phyloP scores from a whole-genome alignment of 1,284 basidiomycete species.

The Melampsora larici-populina region DNA sequence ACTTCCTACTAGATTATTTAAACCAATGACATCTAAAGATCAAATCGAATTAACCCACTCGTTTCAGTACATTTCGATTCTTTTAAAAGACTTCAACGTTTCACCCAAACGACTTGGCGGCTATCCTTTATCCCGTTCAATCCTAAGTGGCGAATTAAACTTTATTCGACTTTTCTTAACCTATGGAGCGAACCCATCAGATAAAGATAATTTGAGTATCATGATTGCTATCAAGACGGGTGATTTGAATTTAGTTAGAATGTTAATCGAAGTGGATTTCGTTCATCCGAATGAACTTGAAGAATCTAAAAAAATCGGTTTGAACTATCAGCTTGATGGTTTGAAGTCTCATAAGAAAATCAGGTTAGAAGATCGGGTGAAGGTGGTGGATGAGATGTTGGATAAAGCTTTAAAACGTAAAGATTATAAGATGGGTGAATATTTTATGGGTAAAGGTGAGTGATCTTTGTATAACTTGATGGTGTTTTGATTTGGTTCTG shows the following conservation, averaged over 20 bases:
- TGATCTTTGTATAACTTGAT: no score
- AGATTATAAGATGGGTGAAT: conserved; percentile 21
- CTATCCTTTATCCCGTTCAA: conserved; percentile 27
- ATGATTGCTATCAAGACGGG: conserved; percentile 36
- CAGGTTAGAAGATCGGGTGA: conserved; percentile 28
- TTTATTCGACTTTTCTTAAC: conserved; percentile 26
- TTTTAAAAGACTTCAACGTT: conserved; percentile 13
- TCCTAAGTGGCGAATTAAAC: conserved; percentile 21
- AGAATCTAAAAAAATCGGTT: neutral
- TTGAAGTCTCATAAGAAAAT: neutral
- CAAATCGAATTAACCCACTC: neutral
- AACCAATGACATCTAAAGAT: neutral
- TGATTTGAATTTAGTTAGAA: conserved; percentile 24
- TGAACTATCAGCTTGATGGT: neutral
- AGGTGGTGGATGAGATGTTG: conserved; percentile 27
- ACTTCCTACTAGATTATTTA: conserved; percentile 32
- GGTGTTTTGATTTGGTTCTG: no score
- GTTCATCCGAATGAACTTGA: conserved; percentile 10
- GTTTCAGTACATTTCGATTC: conserved; percentile 19
- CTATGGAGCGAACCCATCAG: conserved; percentile 21
- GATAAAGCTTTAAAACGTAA: conserved; percentile 27
- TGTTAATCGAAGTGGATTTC: conserved; percentile 24
- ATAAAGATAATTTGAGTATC: conserved; percentile 22
- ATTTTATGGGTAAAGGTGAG: conserved; percentile 26
- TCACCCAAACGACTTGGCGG: conserved; percentile 35